Evolutionary conservation across 257 asterid species (phyloP).

Genomic region (Paraleonurus japonicus): DNA sequence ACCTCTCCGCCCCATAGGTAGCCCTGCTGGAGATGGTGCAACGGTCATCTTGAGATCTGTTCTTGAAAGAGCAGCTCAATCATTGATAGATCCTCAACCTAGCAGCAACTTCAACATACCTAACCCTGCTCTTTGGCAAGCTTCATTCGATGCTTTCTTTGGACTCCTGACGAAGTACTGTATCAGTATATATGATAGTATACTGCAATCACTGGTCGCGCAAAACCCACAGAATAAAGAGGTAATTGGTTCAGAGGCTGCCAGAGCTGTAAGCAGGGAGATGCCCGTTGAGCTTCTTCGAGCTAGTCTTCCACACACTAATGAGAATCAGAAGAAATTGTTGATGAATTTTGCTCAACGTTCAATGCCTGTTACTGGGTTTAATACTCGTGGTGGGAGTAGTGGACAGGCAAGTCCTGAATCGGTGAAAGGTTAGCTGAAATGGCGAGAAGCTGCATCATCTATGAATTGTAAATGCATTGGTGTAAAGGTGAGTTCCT

Average conservation of each 20-base stretch:
- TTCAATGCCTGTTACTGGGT: slow-evolving; percentile 66
- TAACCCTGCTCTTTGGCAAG: slow-evolving; percentile 89
- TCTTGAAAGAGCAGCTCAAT: slow-evolving; percentile 71
- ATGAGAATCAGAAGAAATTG: slow-evolving; percentile 70
- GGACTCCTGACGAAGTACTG: slow-evolving; percentile 82
- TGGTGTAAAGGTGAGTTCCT: slow-evolving; percentile 3
- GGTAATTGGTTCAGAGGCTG: slow-evolving; percentile 56
- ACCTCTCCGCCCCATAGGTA: slow-evolving; percentile 87
- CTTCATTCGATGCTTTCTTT: slow-evolving; percentile 95
- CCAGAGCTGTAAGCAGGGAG: slow-evolving; percentile 81
- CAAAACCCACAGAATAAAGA: slow-evolving; percentile 43
- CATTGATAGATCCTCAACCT: slow-evolving; percentile 55
- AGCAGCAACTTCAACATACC: slow-evolving; percentile 53
- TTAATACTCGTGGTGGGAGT: slow-evolving; percentile 39
- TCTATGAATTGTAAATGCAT: slow-evolving; percentile 31
- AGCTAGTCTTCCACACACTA: slow-evolving; percentile 87
- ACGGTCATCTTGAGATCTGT: slow-evolving; percentile 72
- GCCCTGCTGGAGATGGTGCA: slow-evolving; percentile 90
- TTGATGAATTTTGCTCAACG: slow-evolving; percentile 71
- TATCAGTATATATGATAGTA: slow-evolving; percentile 68
- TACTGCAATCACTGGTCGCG: slow-evolving; percentile 58
- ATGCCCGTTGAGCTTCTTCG: slow-evolving; percentile 96
- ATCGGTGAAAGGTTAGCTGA: slow-evolving; percentile 37
- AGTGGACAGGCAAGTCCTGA: slow-evolving; percentile 44
- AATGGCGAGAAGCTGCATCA: background rate